Base-by-base conservation (phyloP, 495 filamentous ascomycete genomes). In the Trichoderma erinaceum region DNA sequence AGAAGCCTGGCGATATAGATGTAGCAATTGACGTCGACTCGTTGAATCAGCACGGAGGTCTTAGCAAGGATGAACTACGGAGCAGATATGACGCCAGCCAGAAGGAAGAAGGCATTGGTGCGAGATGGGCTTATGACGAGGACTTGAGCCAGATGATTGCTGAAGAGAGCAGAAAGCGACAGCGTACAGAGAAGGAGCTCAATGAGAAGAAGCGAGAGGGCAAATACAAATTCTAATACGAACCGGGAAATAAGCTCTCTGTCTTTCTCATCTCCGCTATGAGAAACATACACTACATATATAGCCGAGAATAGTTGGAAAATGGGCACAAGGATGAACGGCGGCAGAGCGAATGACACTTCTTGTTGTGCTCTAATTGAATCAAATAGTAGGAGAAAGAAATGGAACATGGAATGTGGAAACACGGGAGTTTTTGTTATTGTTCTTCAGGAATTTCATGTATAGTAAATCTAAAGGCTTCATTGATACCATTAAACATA, bases 91-190 rank as follows among this genome's bases (percentile, higher is more conserved):
- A 98, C 69, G 85, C 86, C 13, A 83, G 90, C 69, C 85, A 87
- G 73, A 84, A 90, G 70, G 87, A 91, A 74, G 86, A 93, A 69
- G 85, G 86, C 38, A 69, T 77, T 4, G 81, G 81, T 11, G 85
- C 89, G 18, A 83, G 88, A 69, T 95, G 92, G 87, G 86, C 85
- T 21, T 92, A 93, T 77, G 91, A 97, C 76, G 95, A 98, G 73
- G 95, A 97, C 76, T 78, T 99, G 64, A 96, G 89, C 75, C 90
- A 96, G 73, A 97, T 99, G 94, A 97, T 98, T 82, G 93, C 92
- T 41, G 88, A 89, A 70, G 95, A 98, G 78, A 93, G 88, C 75
- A 85, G 92, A 67, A 97, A 97, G 81, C 83, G 92, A 77, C 82
- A 91, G 75, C 93, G 92, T 82, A 84, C 88, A 70, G 93, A 97